A percentile compares a stretch with the other conserved stretches of the same genome.
These are phyloP conservation scores for Spirogloea muscicola DNA, from an alignment of 139 green algal species.

Conservation along the genomic window DNA sequence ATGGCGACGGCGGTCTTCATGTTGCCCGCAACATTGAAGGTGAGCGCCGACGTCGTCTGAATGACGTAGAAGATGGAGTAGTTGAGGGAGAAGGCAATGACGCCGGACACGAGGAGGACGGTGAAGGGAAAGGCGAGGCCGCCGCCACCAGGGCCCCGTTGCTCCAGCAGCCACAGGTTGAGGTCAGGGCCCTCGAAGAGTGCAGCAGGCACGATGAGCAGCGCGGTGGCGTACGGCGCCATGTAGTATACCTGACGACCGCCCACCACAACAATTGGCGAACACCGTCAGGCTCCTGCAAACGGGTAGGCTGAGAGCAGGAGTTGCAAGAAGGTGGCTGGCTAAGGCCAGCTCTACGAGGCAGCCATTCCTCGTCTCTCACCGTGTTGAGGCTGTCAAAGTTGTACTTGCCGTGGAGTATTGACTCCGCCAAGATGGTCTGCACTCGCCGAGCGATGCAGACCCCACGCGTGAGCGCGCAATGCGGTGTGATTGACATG, in stretches of 20 bases:
- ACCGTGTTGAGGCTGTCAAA: slow-evolving; percentile 47
- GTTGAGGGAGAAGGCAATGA: slow-evolving; percentile 44
- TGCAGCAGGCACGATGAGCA: slow-evolving; percentile 18
- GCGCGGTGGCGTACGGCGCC: slow-evolving; percentile 28
- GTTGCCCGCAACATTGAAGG: slow-evolving; percentile 46
- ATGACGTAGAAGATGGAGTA: slow-evolving; percentile 51
- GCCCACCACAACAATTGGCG: not conserved
- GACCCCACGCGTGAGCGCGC: too few relatives aligned
- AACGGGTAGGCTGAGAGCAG: not conserved
- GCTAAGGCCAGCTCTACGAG: not conserved
- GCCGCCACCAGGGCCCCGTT: not conserved
- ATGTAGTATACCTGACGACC: slow-evolving; percentile 40
- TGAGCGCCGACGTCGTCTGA: slow-evolving; percentile 43
- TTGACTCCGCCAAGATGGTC: slow-evolving; percentile 24
- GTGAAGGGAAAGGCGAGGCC: slow-evolving; percentile 1
- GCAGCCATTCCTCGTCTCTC: not conserved
- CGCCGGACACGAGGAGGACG: slow-evolving; percentile 25
- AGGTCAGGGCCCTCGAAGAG: slow-evolving; percentile 23
- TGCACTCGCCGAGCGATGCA: too few relatives aligned
- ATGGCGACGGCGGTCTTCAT: slow-evolving; percentile 44
- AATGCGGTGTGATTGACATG: too few relatives aligned
- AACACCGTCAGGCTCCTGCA: not conserved
- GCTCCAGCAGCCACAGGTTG: slow-evolving; percentile 1
- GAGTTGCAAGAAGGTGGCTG: not conserved
- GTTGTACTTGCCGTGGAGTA: slow-evolving; percentile 45